Conservation (phyloP, 331 rosid species). For the Pyracantha coccinea region DNA sequence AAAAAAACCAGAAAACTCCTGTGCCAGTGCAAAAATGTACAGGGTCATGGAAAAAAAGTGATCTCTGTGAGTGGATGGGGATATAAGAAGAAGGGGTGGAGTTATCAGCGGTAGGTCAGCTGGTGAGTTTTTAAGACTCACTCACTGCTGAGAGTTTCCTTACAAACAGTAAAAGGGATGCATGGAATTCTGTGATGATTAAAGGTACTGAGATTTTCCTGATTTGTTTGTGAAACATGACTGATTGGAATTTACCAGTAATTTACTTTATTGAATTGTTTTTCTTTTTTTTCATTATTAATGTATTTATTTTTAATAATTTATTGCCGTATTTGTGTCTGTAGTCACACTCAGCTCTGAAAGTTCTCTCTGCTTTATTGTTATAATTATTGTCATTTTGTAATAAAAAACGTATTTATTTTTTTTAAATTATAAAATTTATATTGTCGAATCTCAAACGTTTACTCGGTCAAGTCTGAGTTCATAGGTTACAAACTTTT, state of each 20-base stretch:
- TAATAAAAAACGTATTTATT: too few relatives aligned
- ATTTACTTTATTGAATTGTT: constrained; percentile 1
- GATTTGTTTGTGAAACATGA: constrained; percentile 32
- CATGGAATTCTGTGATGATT: constrained; percentile 21
- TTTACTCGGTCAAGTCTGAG: constrained; percentile 1
- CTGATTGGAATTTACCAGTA: constrained; percentile 23
- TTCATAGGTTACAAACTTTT: neutral
- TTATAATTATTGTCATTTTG: too few relatives aligned
- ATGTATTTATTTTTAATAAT: neutral
- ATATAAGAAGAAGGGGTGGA: constrained; percentile 46
- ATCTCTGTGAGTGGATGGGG: constrained; percentile 23
- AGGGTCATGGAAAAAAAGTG: constrained; percentile 14
- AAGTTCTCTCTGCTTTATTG: too few relatives aligned
- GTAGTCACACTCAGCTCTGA: too few relatives aligned
- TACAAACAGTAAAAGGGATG: constrained; percentile 39
- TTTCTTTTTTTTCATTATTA: neutral
- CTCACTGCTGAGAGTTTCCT: constrained; percentile 19
- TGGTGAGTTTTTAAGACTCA: neutral
- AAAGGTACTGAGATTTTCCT: constrained; percentile 28
- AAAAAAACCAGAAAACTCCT: constrained; percentile 13
- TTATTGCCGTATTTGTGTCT: constrained; percentile 6
- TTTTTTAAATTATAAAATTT: neutral
- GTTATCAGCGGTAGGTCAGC: constrained; percentile 63
- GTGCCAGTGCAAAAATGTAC: constrained; percentile 4
- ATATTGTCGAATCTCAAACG: neutral